Percentiles rank a stretch among this genome's conserved stretches.
These are phyloP conservation scores for Eleusine indica DNA, from an alignment of 176 grass and related monocot genomes.

Conservation along the genomic window DNA sequence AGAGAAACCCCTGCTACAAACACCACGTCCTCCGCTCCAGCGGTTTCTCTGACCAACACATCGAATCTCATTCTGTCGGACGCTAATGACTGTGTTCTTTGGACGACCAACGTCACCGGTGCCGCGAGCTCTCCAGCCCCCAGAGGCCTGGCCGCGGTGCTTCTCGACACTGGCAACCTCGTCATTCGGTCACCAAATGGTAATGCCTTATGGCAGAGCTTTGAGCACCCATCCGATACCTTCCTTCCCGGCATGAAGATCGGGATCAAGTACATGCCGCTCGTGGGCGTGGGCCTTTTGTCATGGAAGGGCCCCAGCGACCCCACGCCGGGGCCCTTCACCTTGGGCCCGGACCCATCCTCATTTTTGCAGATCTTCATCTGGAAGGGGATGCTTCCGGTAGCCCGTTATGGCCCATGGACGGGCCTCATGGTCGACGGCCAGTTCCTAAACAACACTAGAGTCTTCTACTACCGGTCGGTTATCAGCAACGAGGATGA, in stretches of 20 bases:
- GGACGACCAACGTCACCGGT: background rate
- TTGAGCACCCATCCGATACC: slow-evolving; percentile 37
- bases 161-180: slow-evolving; percentile 31
- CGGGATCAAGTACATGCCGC: background rate
- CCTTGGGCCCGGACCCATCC: background rate
- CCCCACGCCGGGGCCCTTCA: slow-evolving; percentile 35
- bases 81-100: background rate
- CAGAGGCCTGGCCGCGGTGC: background rate
- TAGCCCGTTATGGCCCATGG: slow-evolving; percentile 32
- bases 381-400: slow-evolving; percentile 4
- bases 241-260: slow-evolving; percentile 45
- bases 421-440: background rate
- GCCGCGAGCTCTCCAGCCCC: too few relatives aligned
- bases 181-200: slow-evolving; percentile 28
- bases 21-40: background rate
- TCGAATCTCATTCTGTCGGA: background rate
- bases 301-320: slow-evolving; percentile 41
- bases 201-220: slow-evolving; percentile 45
- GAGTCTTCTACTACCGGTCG: background rate
- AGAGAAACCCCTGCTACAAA: background rate
- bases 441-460: background rate
- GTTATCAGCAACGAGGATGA: background rate
- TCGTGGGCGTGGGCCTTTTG: too few relatives aligned
- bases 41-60: background rate
- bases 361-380: background rate